Evolutionary conservation across 495 filamentous ascomycete species (phyloP).

Genomic region (Xylaria telfairii): DNA sequence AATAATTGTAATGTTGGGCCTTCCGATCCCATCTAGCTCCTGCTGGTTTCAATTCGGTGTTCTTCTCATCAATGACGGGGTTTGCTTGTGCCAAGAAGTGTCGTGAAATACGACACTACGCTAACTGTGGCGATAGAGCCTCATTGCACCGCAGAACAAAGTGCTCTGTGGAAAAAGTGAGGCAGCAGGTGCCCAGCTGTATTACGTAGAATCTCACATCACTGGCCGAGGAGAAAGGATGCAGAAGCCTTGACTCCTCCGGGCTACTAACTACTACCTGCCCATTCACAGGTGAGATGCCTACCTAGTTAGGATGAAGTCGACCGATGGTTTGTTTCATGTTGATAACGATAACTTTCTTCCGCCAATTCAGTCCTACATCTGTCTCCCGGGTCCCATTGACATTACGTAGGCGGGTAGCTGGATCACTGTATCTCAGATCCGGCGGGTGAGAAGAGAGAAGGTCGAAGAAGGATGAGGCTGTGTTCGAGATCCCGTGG

Average conservation of each 20-base stretch:
- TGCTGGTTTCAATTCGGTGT: neutral
- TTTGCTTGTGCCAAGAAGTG: neutral
- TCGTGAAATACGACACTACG: neutral
- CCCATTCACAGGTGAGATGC: slow-evolving; percentile 8
- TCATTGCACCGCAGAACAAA: neutral
- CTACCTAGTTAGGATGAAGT: slow-evolving; percentile 5
- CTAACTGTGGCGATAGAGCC: neutral
- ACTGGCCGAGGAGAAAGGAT: neutral
- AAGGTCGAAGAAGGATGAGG: slow-evolving; percentile 20
- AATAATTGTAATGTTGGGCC: neutral
- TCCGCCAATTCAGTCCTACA: neutral
- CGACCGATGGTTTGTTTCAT: slow-evolving; percentile 15
- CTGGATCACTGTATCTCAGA: neutral
- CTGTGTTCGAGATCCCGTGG: slow-evolving; percentile 7
- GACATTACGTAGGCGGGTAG: neutral
- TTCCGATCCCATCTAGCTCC: neutral
- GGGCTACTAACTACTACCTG: neutral
- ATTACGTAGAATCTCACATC: neutral
- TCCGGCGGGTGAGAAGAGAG: neutral
- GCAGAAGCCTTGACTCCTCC: neutral
- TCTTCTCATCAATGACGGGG: neutral
- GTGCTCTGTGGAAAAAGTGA: neutral
- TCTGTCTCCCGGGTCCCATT: neutral
- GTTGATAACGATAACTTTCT: neutral
- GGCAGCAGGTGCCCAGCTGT: neutral